Percentiles rank a stretch among this genome's conserved stretches.
These are phyloP conservation scores for Fusarium continuum DNA, from an alignment of 2,329 filamentous ascomycete genomes.

Conservation along the genomic window DNA sequence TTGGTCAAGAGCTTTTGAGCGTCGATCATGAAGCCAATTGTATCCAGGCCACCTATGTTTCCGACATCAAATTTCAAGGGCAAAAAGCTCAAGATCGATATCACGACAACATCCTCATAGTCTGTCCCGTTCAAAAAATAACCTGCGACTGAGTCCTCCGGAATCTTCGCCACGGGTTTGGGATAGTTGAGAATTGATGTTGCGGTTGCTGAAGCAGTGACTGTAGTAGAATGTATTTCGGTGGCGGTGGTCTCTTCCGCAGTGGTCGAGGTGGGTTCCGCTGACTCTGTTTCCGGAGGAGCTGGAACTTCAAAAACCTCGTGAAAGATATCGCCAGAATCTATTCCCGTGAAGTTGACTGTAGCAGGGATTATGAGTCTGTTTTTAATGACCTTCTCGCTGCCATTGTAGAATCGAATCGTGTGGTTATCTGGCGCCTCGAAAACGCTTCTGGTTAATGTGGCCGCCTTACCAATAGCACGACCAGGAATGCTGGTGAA, in stretches of 20 bases:
- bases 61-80: slow-evolving; percentile 8
- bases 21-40: slow-evolving; percentile 14
- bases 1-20: slow-evolving; percentile 11
- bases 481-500: slow-evolving; percentile 12
- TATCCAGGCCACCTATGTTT: background rate
- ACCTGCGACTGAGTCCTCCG: slow-evolving; percentile 1
- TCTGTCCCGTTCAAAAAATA: slow-evolving; percentile 27
- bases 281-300: background rate
- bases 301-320: slow-evolving; percentile 14
- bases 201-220: background rate
- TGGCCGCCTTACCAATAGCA: slow-evolving; percentile 1
- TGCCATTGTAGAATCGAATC: slow-evolving; percentile 29
- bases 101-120: slow-evolving; percentile 28
- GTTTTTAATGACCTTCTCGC: background rate
- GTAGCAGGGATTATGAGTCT: slow-evolving; percentile 6
- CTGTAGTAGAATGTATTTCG: background rate
- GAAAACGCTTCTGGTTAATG: slow-evolving; percentile 1
- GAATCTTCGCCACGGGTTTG: slow-evolving; percentile 16
- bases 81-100: slow-evolving; percentile 29
- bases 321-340: slow-evolving; percentile 26
- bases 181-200: slow-evolving; percentile 5
- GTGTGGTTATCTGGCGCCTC: slow-evolving; percentile 31
- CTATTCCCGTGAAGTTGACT: slow-evolving; percentile 23
- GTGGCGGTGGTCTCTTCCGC: too few relatives aligned
- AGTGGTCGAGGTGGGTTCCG: background rate